Percentiles rank a stretch among this genome's conserved stretches.
Evolutionary conservation across 371 early-diverging fungal species (phyloP).

Genomic region (Batkoa obscura): DNA sequence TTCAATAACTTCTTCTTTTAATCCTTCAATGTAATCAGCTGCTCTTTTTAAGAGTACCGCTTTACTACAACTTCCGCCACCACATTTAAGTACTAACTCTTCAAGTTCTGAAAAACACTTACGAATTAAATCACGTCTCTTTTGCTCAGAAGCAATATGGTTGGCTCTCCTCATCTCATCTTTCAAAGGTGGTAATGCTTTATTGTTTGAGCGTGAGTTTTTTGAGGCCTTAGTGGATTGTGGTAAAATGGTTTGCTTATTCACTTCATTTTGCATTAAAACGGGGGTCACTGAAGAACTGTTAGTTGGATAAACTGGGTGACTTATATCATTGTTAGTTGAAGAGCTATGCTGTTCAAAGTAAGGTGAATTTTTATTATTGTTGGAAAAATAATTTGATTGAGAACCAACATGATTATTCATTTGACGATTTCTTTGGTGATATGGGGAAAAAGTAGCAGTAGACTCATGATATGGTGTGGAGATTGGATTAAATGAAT

Average conservation of each 20-base stretch:
- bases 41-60: conserved; percentile 30
- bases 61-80: conserved; percentile 29
- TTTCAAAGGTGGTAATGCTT: conserved; percentile 28
- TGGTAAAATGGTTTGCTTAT: too few relatives aligned
- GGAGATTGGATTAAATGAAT: not conserved
- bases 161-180: conserved; percentile 87
- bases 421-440: not conserved
- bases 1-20: not conserved
- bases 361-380: not conserved
- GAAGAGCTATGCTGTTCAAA: not conserved
- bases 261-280: too few relatives aligned
- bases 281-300: not conserved
- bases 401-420: not conserved
- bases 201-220: not conserved
- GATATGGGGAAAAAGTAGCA: not conserved
- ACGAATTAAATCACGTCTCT: conserved; percentile 69
- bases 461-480: not conserved
- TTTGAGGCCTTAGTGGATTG: too few relatives aligned
- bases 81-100: conserved; percentile 57
- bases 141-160: conserved; percentile 86
- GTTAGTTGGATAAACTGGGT: not conserved
- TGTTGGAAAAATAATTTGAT: not conserved
- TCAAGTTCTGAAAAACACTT: conserved; percentile 64
- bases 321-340: not conserved
- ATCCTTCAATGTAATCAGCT: conserved; percentile 19